These are phyloP conservation scores for Suhomyces xylopsoci DNA, from an alignment of 805 yeast genomes.

Conservation along the genomic window DNA sequence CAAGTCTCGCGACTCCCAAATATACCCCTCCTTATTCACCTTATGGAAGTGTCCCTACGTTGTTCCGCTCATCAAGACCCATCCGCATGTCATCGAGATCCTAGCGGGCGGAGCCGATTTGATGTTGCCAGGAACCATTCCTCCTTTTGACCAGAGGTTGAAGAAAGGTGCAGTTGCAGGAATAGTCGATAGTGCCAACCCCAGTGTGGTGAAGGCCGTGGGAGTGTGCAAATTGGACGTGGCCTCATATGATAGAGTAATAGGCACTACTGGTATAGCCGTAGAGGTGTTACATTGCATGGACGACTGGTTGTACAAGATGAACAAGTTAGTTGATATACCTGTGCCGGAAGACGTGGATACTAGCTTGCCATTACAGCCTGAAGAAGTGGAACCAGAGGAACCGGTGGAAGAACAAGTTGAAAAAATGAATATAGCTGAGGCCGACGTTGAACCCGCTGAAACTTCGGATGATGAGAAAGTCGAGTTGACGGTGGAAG, in stretches of 20 bases:
- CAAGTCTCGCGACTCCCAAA: constrained; percentile 49
- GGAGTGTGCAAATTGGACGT: constrained; percentile 59
- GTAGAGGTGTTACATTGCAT: constrained; percentile 66
- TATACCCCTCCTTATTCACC: constrained; percentile 70
- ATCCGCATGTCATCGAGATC: constrained; percentile 66
- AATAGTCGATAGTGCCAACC: constrained; percentile 57
- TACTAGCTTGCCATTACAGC: constrained; percentile 36
- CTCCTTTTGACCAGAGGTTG: constrained; percentile 53
- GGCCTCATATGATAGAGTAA: constrained; percentile 40
- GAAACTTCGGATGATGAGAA: constrained; percentile 1
- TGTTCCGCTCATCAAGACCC: constrained; percentile 68
- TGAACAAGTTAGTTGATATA: constrained; percentile 46
- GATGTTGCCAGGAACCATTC: constrained; percentile 70
- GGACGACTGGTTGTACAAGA: constrained; percentile 60
- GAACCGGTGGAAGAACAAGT: constrained; percentile 15
- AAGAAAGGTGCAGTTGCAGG: constrained; percentile 64
- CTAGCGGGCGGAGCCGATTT: constrained; percentile 77
- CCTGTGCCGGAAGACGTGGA: constrained; percentile 24
- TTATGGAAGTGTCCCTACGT: constrained; percentile 67
- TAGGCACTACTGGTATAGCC: constrained; percentile 76
- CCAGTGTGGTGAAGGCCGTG: constrained; percentile 66
- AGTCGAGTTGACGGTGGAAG: constrained; percentile 50
- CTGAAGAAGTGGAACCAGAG: constrained; percentile 17
- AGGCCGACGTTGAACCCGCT: background rate
- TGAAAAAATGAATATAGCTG: constrained; percentile 7